phyloP scores from a whole-genome alignment of 2,329 filamentous ascomycete species.

The Celoporthe dispersa region DNA sequence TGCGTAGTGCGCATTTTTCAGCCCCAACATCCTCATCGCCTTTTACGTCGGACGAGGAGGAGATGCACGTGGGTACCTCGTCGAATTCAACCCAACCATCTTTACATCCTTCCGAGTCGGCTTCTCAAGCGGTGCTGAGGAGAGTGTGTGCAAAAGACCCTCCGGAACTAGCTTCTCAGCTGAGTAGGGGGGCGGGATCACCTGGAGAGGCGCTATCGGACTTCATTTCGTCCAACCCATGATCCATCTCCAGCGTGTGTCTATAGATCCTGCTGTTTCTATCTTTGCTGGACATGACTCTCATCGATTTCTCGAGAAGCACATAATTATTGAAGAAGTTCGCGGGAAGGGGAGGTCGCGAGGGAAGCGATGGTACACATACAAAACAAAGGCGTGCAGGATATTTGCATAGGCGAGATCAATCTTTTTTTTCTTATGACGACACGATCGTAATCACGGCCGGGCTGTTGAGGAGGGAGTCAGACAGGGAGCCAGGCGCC shows the following conservation, averaged over 20 bases:
- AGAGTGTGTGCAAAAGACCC: background rate
- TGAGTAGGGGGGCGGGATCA: no score
- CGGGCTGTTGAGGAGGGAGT: background rate
- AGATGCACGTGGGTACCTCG: background rate
- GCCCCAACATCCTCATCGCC: background rate
- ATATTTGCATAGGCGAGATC: constrained; percentile 17
- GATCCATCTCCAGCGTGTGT: constrained; percentile 14
- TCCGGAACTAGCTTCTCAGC: background rate
- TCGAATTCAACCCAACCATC: background rate
- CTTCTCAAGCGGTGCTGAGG: background rate
- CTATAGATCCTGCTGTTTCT: constrained; percentile 7
- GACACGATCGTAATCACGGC: background rate
- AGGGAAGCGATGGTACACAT: constrained; percentile 13
- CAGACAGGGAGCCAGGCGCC: no score
- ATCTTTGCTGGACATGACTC: constrained; percentile 1
- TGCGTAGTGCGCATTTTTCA: background rate
- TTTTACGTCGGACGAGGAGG: background rate
- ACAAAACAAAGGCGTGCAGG: constrained; percentile 13
- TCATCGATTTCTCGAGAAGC: background rate
- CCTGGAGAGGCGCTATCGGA: background rate
- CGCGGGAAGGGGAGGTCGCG: background rate
- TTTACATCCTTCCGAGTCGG: constrained; percentile 6
- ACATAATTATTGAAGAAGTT: background rate
- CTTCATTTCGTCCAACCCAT: background rate
- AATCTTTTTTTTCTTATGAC: constrained; percentile 8